Evolutionary conservation across 2,329 filamentous ascomycete species (phyloP).

Genomic region (Alternaria dauci): DNA sequence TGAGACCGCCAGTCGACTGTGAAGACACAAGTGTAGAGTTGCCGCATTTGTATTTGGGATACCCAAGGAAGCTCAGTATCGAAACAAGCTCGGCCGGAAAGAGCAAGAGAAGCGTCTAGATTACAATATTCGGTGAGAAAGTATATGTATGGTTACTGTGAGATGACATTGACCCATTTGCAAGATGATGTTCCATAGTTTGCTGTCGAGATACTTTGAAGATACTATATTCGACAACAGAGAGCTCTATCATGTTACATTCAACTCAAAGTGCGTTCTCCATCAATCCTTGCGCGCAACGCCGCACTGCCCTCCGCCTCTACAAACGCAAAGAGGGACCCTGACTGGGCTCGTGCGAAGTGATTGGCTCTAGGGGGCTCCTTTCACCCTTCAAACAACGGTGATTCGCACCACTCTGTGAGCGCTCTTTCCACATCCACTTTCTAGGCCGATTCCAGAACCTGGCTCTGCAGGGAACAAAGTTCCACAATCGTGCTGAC

Average conservation of each 20-base stretch:
- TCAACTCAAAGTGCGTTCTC: neutral
- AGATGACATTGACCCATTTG: neutral
- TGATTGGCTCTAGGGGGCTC: no score
- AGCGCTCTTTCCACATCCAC: no score
- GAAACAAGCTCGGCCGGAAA: neutral
- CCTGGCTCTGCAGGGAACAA: constrained; percentile 38
- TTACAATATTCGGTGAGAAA: neutral
- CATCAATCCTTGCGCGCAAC: neutral
- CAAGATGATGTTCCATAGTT: neutral
- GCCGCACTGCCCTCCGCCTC: no score
- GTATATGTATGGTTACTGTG: neutral
- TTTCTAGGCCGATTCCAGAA: constrained; percentile 9
- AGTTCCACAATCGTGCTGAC: constrained; percentile 40
- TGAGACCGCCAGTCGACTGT: neutral
- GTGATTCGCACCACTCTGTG: no score
- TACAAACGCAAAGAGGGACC: no score
- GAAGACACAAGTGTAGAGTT: neutral
- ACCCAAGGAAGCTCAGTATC: neutral
- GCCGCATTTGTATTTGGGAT: neutral
- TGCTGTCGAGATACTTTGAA: neutral
- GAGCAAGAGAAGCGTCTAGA: neutral
- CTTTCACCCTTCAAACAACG: no score
- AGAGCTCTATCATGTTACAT: neutral
- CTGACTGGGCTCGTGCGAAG: no score
- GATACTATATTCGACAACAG: neutral